Conservation (phyloP, 306 rosid genomes). For the Hippophae tibetana region DNA sequence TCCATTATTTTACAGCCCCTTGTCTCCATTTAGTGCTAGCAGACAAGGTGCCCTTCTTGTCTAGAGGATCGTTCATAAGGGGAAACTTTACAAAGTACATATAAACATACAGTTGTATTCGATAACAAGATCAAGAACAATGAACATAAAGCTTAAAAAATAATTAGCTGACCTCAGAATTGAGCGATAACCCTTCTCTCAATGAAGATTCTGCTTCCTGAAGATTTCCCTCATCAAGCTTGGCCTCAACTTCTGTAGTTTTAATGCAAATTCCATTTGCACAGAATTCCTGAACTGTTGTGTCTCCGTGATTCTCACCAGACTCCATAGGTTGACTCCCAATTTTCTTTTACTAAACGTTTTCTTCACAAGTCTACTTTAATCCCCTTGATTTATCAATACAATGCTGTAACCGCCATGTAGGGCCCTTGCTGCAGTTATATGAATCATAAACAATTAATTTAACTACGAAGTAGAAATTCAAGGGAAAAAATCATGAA, state of each 20-base stretch:
- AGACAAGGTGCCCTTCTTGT: too few species aligned
- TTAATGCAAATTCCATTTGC: constrained; percentile 63
- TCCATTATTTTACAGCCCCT: too few species aligned
- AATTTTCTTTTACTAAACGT: constrained; percentile 15
- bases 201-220: constrained; percentile 79
- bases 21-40: too few species aligned
- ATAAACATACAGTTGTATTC: background rate
- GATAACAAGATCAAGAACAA: background rate
- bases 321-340: constrained; percentile 47
- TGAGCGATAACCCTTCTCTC: constrained; percentile 80
- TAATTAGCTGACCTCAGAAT: constrained; percentile 51
- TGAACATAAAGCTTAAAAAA: background rate
- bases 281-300: constrained; percentile 34
- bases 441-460: background rate
- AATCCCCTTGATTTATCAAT: constrained; percentile 14
- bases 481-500: too few species aligned
- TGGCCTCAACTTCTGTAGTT: constrained; percentile 60
- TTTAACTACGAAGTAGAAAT: too few species aligned
- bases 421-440: background rate
- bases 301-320: constrained; percentile 25
- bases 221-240: constrained; percentile 83
- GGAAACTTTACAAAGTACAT: too few species aligned
- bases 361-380: constrained; percentile 24
- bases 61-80: too few species aligned
- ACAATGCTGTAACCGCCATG: constrained; percentile 8